Conservation (phyloP, 805 yeast genomes). For the Cyberlindnera sargentensis region DNA sequence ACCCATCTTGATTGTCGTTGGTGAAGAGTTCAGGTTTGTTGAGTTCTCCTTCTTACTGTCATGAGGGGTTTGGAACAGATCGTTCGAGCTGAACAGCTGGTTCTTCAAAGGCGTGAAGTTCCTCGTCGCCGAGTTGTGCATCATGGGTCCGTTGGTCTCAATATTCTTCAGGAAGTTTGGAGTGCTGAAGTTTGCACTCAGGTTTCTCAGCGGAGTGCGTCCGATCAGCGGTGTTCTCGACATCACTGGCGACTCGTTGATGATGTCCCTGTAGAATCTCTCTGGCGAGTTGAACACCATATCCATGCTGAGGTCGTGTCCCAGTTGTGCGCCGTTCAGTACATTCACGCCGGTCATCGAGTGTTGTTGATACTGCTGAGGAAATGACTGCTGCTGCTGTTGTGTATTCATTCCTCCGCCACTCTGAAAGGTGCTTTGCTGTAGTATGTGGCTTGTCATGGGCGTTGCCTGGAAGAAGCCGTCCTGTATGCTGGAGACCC, state of each 20-base stretch:
- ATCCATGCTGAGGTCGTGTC: constrained; percentile 4
- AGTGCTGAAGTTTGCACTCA: constrained; percentile 20
- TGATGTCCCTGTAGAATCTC: constrained; percentile 21
- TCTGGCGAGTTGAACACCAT: constrained; percentile 21
- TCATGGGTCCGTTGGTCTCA: constrained; percentile 5
- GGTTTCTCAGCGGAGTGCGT: constrained; percentile 20
- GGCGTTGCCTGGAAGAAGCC: constrained; percentile 23
- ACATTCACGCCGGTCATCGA: background rate
- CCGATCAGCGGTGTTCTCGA: constrained; percentile 20
- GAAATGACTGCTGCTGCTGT: background rate
- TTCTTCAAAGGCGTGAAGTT: constrained; percentile 22
- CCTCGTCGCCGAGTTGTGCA: constrained; percentile 3
- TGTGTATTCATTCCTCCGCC: background rate
- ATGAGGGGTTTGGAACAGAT: constrained; percentile 19
- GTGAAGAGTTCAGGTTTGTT: constrained; percentile 20
- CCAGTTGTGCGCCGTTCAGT: constrained; percentile 1
- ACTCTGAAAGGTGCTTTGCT: constrained; percentile 6
- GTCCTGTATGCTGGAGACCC: constrained; percentile 24
- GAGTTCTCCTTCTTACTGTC: constrained; percentile 7
- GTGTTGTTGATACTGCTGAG: background rate
- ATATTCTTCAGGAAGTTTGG: constrained; percentile 21
- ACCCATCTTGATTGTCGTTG: constrained; percentile 24
- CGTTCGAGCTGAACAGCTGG: constrained; percentile 15
- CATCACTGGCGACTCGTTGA: constrained; percentile 22
- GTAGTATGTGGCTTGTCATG: constrained; percentile 17